These are phyloP conservation scores for Pseudogymnoascus verrucosus DNA, from an alignment of 2,329 filamentous ascomycete species.

Conservation along the genomic window DNA sequence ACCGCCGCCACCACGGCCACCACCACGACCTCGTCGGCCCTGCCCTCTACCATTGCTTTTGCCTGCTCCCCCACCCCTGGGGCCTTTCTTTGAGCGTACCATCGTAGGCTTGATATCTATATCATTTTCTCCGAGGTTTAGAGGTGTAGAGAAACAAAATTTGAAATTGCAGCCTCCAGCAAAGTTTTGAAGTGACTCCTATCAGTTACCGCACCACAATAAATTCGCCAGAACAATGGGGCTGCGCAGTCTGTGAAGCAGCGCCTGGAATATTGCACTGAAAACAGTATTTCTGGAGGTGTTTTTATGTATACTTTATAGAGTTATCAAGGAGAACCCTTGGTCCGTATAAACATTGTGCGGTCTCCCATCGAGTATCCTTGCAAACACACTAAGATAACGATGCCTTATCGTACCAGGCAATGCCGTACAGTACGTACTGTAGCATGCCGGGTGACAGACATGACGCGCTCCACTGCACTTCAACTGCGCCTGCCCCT, in stretches of 20 bases:
- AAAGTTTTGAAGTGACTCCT: not conserved
- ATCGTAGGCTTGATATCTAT: not conserved
- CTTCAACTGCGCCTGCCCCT: not conserved
- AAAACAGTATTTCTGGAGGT: not conserved
- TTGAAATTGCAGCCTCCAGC: not conserved
- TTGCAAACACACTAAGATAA: constrained; percentile 7
- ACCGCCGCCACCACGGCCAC: constrained; percentile 10
- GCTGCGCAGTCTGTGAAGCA: not conserved
- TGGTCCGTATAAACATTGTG: constrained; percentile 1
- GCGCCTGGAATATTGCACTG: not conserved
- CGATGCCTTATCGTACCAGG: not conserved
- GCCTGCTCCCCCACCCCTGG: constrained; percentile 8
- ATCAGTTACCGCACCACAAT: not conserved
- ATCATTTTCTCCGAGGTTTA: not conserved
- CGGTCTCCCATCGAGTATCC: not conserved
- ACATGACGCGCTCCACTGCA: constrained; percentile 8
- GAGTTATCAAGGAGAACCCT: not conserved
- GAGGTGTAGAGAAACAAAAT: not conserved
- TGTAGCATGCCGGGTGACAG: constrained; percentile 9
- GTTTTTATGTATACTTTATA: not conserved
- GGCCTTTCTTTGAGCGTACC: constrained; percentile 8
- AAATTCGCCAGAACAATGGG: not conserved
- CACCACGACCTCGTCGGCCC: constrained; percentile 11
- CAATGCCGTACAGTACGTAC: not conserved
- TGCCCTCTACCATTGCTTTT: constrained; percentile 11